Conservation (phyloP, 805 yeast species). For the Starmerella scarabaei region DNA sequence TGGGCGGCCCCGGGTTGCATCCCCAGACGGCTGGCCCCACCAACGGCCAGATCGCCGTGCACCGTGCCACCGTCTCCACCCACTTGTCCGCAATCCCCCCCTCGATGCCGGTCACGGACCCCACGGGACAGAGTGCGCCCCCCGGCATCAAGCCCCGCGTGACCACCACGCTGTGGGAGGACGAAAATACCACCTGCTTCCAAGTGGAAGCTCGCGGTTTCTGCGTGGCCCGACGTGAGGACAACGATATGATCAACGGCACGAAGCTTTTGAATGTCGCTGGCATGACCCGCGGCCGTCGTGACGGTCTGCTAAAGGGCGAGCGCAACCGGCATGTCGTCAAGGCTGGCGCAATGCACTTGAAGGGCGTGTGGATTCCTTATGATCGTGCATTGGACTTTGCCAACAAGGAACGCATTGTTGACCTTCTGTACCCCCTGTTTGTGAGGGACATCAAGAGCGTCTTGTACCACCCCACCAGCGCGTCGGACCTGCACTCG, state of each 20-base stretch:
- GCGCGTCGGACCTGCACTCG: slow-evolving; percentile 4
- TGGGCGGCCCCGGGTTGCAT: slow-evolving; percentile 1
- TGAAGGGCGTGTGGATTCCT: slow-evolving; percentile 86
- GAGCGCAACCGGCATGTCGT: slow-evolving; percentile 70
- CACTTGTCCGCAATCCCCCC: slow-evolving; percentile 19
- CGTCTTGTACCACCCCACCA: slow-evolving; percentile 27
- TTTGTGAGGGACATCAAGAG: slow-evolving; percentile 61
- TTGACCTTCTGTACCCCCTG: slow-evolving; percentile 51
- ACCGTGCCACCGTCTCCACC: slow-evolving; percentile 16
- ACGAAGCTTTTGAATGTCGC: slow-evolving; percentile 73
- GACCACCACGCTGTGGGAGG: slow-evolving; percentile 85
- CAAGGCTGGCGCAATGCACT: slow-evolving; percentile 75
- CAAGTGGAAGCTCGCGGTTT: slow-evolving; percentile 76
- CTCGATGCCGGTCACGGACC: slow-evolving; percentile 27
- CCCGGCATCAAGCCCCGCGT: slow-evolving; percentile 41
- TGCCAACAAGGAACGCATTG: slow-evolving; percentile 69
- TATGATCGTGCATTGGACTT: slow-evolving; percentile 68
- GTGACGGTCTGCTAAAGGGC: slow-evolving; percentile 71
- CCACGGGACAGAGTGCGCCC: slow-evolving; percentile 31
- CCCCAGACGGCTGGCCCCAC: slow-evolving; percentile 5
- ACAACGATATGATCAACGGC: slow-evolving; percentile 75
- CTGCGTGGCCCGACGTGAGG: slow-evolving; percentile 71
- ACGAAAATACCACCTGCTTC: slow-evolving; percentile 70
- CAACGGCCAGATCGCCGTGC: slow-evolving; percentile 8
- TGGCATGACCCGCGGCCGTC: slow-evolving; percentile 74